These are phyloP conservation scores for Ascomycota sp. DNA, from an alignment of 2,329 filamentous ascomycete species.

Conservation along the genomic window DNA sequence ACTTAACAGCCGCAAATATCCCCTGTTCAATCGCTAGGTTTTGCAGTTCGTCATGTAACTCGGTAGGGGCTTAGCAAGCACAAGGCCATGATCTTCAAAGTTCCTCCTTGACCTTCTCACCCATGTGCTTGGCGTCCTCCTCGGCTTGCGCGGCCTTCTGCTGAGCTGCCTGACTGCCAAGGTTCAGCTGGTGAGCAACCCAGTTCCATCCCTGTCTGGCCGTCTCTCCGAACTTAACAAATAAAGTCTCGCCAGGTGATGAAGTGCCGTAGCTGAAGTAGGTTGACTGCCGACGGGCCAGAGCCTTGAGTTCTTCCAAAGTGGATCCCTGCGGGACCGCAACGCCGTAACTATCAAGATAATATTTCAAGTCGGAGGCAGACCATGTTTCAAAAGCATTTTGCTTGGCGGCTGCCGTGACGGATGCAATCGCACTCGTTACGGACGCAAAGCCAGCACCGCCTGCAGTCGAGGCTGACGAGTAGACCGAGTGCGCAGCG, in stretches of 20 bases:
- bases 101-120: conserved; percentile 22
- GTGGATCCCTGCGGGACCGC: conserved; percentile 42
- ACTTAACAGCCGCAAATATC: no score
- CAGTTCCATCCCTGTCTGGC: conserved; percentile 27
- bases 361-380: conserved; percentile 50
- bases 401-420: conserved; percentile 42
- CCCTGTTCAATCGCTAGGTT: no score
- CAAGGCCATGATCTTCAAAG: conserved; percentile 8
- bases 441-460: conserved; percentile 39
- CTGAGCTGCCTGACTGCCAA: conserved; percentile 25
- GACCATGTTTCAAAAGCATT: conserved; percentile 52
- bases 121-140: conserved; percentile 9
- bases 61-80: background rate
- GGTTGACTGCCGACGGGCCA: conserved; percentile 48
- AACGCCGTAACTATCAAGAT: conserved; percentile 59
- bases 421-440: conserved; percentile 45
- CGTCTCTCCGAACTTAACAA: conserved; percentile 35
- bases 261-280: conserved; percentile 59
- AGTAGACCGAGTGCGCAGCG: conserved; percentile 37
- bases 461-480: conserved; percentile 34
- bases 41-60: no score
- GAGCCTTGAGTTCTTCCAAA: conserved; percentile 45
- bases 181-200: conserved; percentile 24
- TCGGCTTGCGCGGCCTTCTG: conserved; percentile 20
- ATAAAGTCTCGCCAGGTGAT: conserved; percentile 39